Evolutionary conservation across 805 yeast species (phyloP), one percentile per base, ranked within the genome.

Genomic region (Kodamaea fukazawae): DNA sequence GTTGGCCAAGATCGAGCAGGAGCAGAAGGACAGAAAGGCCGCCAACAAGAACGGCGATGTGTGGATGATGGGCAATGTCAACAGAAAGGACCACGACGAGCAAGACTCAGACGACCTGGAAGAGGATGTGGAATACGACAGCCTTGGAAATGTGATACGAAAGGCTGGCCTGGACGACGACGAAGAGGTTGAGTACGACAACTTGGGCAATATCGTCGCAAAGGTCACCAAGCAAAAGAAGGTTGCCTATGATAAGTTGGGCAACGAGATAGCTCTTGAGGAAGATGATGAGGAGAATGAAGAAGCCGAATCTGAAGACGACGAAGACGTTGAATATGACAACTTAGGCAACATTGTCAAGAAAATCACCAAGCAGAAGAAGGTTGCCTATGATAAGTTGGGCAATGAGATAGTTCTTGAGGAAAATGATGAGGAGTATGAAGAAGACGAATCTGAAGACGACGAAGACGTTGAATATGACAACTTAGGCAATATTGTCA

Each of bases 11-110:
- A 64, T 86, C 11, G 93, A 87, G 43, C 62, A 66, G 40, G 96
- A 86, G 51, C 76, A 74, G 13, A 70, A 71, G 46, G 81, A 79
- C 36, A 67, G 91, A 43, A 80, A 81, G 54, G 72, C 68, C 38
- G 70, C 68, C 38, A 70, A 72, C 3, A 67, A 65, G 15, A 73
- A 62, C 7, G 79, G 67, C 12, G 96, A 86, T 59, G 60, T 83
- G 4, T 86, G 95, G 95, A 66, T 75, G 61, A 74, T 79, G 66
- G 95, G 95, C 0, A 86, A 85, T 51, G 81, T 83, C 3, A 87
- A 87, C 48, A 76, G 83, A 45, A 40, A 36, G 47, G 62, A 61
- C 25, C 49, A 47, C 2, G 49, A 41, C 7, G 51, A 45, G 8
- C 53, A 48, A 3, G 50, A 41, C 3, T 55, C 47, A 11, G 53